Evolutionary conservation across 768 basidiomycete species (phyloP).

Genomic region (Lactarius deliciosus): DNA sequence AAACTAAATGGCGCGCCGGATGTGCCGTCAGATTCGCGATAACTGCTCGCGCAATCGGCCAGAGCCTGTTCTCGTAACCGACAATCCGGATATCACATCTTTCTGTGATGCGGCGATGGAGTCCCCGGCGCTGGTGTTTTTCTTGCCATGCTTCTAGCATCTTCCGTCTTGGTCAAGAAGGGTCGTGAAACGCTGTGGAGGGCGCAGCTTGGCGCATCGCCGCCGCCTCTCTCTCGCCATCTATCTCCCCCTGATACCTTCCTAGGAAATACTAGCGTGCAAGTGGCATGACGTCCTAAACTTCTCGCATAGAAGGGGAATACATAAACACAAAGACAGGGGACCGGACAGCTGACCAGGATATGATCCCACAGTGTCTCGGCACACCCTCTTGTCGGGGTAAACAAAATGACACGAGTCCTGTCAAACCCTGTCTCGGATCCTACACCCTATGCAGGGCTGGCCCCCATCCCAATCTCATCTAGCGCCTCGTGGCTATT

Average conservation of each 20-base stretch:
- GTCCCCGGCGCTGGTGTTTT: not conserved
- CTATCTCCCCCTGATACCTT: not conserved
- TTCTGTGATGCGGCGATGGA: conserved; percentile 12
- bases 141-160: conserved; percentile 16
- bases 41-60: conserved; percentile 10
- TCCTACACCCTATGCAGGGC: not conserved
- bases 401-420: conserved; percentile 11
- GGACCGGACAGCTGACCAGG: conserved; percentile 13
- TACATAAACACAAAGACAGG: not conserved
- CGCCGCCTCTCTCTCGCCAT: not conserved
- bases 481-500: conserved; percentile 14
- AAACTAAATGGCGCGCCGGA: conserved; percentile 17
- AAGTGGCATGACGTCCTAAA: conserved; percentile 7
- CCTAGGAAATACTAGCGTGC: conserved; percentile 4
- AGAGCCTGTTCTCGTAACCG: conserved; percentile 22
- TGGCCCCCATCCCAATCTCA: conserved; percentile 2
- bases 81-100: conserved; percentile 20
- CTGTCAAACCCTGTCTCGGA: not conserved
- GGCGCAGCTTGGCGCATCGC: conserved; percentile 7
- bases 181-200: conserved; percentile 6
- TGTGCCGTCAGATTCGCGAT: conserved; percentile 15
- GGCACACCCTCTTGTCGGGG: conserved; percentile 12
- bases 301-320: not conserved
- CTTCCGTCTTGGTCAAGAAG: conserved; percentile 6
- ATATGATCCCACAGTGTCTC: conserved; percentile 6